Evolutionary conservation across 2,329 filamentous ascomycete species (phyloP), one percentile per base, ranked within the genome.

Genomic region (Aaosphaeria arxii): DNA sequence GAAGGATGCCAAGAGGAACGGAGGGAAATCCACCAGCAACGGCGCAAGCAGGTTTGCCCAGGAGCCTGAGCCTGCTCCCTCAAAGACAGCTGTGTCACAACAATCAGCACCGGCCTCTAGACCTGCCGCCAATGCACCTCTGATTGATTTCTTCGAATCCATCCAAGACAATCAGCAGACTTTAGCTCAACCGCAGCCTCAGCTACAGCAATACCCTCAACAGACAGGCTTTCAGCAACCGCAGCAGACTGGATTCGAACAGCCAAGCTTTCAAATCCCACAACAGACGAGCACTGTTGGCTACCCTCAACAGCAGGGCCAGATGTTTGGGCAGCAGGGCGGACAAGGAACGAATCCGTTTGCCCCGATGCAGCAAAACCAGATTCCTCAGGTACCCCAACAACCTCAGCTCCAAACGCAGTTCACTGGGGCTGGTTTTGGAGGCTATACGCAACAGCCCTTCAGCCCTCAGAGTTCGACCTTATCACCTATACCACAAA

Each of bases 331-430:
- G 2, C 84, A 85, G 33, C 56, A 61, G 40, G 54, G 56, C 28
- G 30, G 85, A 82, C 57, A 84, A 86, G 30, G 88, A 95, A 74
- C 77, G 95, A 52, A 97, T 95, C 64, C 94, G 92, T 74, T 96
- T 95, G 72, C 96, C 96, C 69, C 92, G 87, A 63, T 91, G 90
- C 5, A 96, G 95, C 64, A 61, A 41, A 50, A 45, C n/a, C 48
- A 49, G 36, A 64, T n/a, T 9, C 33, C 66, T 28, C 58, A 57
- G 42, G 49, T 42, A 63, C 9, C n/a, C n/a, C 33, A 36, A n/a
- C 58, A 32, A 70, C 56, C 64, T 38, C 77, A 77, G 32, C 59
- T 85, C 46, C 84, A 85, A 57, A 69, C 78, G 11, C 79, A 80
- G 43, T 82, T 82, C 50, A 87, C 89, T 0, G 90, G 89, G 1